Base-by-base conservation (phyloP, 495 filamentous ascomycete species). In the Penicillium salamii region DNA sequence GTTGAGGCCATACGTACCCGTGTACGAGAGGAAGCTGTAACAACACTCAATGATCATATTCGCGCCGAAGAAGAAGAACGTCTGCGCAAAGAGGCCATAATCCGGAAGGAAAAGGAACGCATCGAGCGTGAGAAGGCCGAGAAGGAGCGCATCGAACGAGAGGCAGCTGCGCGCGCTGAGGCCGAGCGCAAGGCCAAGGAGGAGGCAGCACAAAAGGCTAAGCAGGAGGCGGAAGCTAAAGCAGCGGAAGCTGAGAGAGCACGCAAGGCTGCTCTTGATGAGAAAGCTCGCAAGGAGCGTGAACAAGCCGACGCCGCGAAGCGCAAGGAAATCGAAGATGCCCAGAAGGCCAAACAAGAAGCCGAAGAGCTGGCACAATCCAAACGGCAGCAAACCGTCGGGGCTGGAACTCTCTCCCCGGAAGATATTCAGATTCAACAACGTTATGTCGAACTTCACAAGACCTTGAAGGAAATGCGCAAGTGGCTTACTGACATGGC, bases 401-500 rank as follows among this genome's bases (percentile, higher is more conserved):
- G 70, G 18, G 63, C 34, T 29, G 36, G 41, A 24, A 50, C 49
- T 14, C 42, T 59, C 9, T 59, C 62, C 5, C 21, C 70, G 7
- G 57, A 74, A 11, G 65, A 71, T 26, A 57, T 80, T 40, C 64
- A 59, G 3, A 51, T 65, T n/a, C 80, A 86, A 11, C 65, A 80
- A 40, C 75, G 77, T 21, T 90, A 90, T 63, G 61, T 86, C 1
- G 73, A 81, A 33, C 76, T 97, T 2, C 89, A 95, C 62, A 62
- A 81, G 47, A 77, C 78, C 14, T 71, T 96, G 18, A 97, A 97
- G 62, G 66, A 76, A 9, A 66, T 96, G 46, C 79, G 91, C 11
- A 76, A 76, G 28, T 76, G 72, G 14, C 67, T 87, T 43, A 60
- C 58, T 1, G 67, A 81, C 7, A 42, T 66, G 33, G 62, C 54